Base-by-base conservation (phyloP, 805 yeast genomes). In the Kodamaea lidongshanica region DNA sequence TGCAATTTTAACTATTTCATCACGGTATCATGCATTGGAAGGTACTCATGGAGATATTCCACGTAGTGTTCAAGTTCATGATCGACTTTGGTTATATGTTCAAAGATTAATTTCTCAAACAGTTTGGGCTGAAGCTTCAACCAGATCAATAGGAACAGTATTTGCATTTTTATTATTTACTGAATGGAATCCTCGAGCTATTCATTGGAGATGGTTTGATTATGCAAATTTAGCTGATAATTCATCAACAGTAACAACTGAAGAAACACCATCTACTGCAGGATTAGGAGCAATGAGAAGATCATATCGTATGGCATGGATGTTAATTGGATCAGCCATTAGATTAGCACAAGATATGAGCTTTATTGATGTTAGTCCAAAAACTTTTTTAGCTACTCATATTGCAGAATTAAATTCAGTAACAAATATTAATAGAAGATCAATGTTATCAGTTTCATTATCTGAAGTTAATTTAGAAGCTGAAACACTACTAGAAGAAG, bases 101-200 rank as follows among this genome's bases (percentile, higher is more conserved):
- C 95, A 85, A 57, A 54, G 78, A 38, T 62, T 85, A 36, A 79
- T 86, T 23, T 81, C 94, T 3, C 84, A 80, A 53, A 79, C 94
- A 0, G 87, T 85, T 4, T 87, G 95, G 96, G 95, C 94, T 1
- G 95, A 85, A 49, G 92, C 94, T 0, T 78, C 84, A 35, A 82
- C 92, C 5, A 61, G 95, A 39, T 79, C 92, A 0, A 72, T 87
- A 3, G 96, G 95, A 1, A 85, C 96, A 0, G 78, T 87, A 5
- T 67, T 82, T 37, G 88, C 96, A 1, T 84, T 88, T 48, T 56
- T 88, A 28, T 61, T 88, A 11, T 79, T 85, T 44, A 83, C 95
- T 0, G 96, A 89, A 53, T 88, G 97, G 97, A 86, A 87, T 44
- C 96, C 96, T 3, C 63, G 95, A 32, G 95, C 95, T 3, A 86